A percentile compares a stretch with the other conserved stretches of the same genome.
Evolutionary conservation across 495 filamentous ascomycete genomes (phyloP).

Genomic region (Neurospora discreta): DNA sequence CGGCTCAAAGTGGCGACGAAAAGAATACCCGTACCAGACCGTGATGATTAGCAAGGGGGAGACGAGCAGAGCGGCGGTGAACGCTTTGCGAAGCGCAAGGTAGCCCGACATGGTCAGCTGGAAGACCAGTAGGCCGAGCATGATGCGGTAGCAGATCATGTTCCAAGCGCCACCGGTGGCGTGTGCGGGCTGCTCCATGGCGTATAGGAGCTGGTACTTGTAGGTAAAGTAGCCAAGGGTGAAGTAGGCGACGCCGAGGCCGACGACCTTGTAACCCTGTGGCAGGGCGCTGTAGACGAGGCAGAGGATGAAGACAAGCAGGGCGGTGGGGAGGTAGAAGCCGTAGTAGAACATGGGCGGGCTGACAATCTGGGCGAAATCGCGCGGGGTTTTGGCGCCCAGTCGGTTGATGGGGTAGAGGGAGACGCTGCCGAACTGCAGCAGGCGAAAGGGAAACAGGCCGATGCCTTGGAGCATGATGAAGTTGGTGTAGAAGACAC

Average conservation of each 20-base stretch:
- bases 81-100: conserved; percentile 61
- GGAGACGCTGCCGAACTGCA: conserved; percentile 78
- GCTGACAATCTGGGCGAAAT: conserved; percentile 72
- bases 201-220: conserved; percentile 96
- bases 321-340: conserved; percentile 84
- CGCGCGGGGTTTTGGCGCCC: conserved; percentile 78
- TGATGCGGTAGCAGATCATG: conserved; percentile 84
- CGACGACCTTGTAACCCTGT: conserved; percentile 67
- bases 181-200: conserved; percentile 94
- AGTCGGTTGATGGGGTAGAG: conserved; percentile 74
- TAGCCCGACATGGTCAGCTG: conserved; percentile 86
- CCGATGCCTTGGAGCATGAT: conserved; percentile 89
- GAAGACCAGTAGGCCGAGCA: conserved; percentile 75
- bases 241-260: conserved; percentile 82
- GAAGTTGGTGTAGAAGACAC: conserved; percentile 85
- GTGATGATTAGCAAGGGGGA: conserved; percentile 66
- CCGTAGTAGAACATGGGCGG: conserved; percentile 91
- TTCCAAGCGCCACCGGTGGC: conserved; percentile 90
- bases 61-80: conserved; percentile 58
- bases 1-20: conserved; percentile 63
- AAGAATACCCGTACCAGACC: conserved; percentile 77
- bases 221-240: conserved; percentile 83
- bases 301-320: conserved; percentile 87
- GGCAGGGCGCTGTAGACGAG: conserved; percentile 88
- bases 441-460: conserved; percentile 81